These are phyloP conservation scores for Talaromyces liani DNA, from an alignment of 495 filamentous ascomycete genomes.

Conservation along the genomic window DNA sequence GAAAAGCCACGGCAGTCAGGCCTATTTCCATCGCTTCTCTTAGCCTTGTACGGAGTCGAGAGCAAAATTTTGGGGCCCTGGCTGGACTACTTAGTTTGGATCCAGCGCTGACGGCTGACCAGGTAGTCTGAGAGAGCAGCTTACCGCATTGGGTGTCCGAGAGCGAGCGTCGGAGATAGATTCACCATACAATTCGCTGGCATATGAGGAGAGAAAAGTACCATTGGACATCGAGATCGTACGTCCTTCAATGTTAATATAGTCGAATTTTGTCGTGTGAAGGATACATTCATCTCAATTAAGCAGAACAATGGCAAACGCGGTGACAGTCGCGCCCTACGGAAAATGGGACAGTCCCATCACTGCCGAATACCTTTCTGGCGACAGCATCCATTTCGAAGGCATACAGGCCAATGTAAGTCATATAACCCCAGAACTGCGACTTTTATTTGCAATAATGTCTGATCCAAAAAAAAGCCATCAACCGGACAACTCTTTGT, in stretches of 20 bases:
- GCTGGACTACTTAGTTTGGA: neutral
- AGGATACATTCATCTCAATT: neutral
- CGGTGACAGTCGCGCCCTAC: constrained; percentile 22
- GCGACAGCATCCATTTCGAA: constrained; percentile 16
- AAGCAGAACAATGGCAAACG: neutral
- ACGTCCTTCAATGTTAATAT: neutral
- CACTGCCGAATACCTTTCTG: constrained; percentile 28
- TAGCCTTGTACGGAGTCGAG: neutral
- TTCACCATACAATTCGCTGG: neutral
- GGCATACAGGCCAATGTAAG: constrained; percentile 22
- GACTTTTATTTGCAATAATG: neutral
- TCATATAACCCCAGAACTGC: neutral
- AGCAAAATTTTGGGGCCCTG: neutral
- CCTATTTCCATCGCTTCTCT: constrained; percentile 30
- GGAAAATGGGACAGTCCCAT: constrained; percentile 40
- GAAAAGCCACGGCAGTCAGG: constrained; percentile 22
- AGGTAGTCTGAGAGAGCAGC: neutral
- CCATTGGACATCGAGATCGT: neutral
- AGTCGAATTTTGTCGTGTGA: neutral
- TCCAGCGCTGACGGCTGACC: neutral
- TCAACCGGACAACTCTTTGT: constrained; percentile 29
- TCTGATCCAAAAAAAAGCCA: constrained; percentile 9
- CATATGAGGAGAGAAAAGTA: neutral
- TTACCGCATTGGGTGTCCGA: constrained; percentile 1
- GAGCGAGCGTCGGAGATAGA: constrained; percentile 2